phyloP scores from a whole-genome alignment of 1,139 yeast species.

The Diutina rugosa region DNA sequence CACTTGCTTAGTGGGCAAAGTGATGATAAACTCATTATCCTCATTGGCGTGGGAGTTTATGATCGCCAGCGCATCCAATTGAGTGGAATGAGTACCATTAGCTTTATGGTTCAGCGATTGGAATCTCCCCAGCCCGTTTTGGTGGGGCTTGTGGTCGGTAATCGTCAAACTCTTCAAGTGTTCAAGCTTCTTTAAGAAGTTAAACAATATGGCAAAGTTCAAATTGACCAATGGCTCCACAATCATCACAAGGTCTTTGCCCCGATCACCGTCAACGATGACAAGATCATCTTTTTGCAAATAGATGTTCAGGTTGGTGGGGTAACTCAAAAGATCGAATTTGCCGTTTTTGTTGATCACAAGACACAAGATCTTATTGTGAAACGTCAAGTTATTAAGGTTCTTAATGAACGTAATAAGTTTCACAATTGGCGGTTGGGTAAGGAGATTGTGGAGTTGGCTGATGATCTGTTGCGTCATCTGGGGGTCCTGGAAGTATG shows the following conservation, averaged over 20 bases:
- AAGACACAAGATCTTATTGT: conserved; percentile 29
- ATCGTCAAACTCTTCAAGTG: conserved; percentile 65
- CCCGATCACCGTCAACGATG: conserved; percentile 38
- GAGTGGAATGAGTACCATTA: conserved; percentile 26
- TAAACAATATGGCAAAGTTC: conserved; percentile 29
- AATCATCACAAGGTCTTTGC: conserved; percentile 38
- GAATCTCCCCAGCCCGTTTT: conserved; percentile 6
- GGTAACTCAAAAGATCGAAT: conserved; percentile 35
- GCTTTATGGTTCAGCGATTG: conserved; percentile 11
- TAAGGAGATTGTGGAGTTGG: conserved; percentile 20
- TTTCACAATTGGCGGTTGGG: conserved; percentile 18
- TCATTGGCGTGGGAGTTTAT: conserved; percentile 26
- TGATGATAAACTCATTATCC: conserved; percentile 34
- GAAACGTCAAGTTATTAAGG: conserved; percentile 29
- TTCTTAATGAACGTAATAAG: conserved; percentile 29
- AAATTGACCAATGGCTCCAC: conserved; percentile 20
- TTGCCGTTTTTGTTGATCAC: conserved; percentile 47
- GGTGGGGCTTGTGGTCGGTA: conserved; percentile 11
- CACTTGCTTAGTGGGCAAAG: conserved; percentile 37
- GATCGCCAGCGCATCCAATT: conserved; percentile 24
- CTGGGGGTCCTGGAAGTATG: conserved; percentile 32
- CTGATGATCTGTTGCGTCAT: conserved; percentile 20
- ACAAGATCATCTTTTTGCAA: conserved; percentile 36
- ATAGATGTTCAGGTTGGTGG: conserved; percentile 35
- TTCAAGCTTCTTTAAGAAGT: conserved; percentile 65